Percentiles rank a stretch among this genome's conserved stretches.
phyloP scores from a whole-genome alignment of 176 grass and related monocot species.

The Chloris gayana region DNA sequence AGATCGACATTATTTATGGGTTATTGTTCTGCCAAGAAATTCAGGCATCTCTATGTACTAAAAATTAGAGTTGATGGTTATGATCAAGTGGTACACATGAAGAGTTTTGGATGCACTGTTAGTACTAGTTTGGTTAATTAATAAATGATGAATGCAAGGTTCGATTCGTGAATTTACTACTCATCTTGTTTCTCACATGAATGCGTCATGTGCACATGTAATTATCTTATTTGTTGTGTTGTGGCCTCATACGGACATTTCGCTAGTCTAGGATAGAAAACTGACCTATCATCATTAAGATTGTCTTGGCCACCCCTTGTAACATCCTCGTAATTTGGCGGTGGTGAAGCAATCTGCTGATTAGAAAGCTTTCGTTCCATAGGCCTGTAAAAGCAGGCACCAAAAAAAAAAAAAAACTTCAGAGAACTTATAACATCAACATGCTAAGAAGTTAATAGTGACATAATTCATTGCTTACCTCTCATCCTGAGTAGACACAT shows the following conservation, averaged over 20 bases:
- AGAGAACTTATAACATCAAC: constrained; percentile 23
- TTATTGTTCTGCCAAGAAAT: constrained; percentile 18
- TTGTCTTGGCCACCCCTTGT: constrained; percentile 55
- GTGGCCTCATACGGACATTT: background rate
- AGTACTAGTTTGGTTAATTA: background rate
- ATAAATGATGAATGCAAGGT: background rate
- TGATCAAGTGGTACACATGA: background rate
- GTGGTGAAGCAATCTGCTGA: constrained; percentile 76
- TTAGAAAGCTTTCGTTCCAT: constrained; percentile 73
- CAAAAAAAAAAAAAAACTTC: constrained; percentile 16
- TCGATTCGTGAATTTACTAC: background rate
- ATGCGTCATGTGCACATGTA: background rate
- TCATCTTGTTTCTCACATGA: background rate
- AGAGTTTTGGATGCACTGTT: background rate
- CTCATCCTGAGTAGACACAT: constrained; percentile 65
- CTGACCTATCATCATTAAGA: constrained; percentile 59
- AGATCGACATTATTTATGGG: constrained; percentile 27
- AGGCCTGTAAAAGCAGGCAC: constrained; percentile 45
- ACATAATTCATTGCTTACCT: constrained; percentile 54
- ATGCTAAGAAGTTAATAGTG: constrained; percentile 16
- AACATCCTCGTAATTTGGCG: constrained; percentile 83
- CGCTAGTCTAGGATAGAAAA: background rate
- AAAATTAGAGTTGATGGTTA: background rate
- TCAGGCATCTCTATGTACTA: background rate
- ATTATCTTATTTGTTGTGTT: background rate